phyloP scores from a whole-genome alignment of 202 grass and related monocot species.

The Schoenoplectus triqueter region DNA sequence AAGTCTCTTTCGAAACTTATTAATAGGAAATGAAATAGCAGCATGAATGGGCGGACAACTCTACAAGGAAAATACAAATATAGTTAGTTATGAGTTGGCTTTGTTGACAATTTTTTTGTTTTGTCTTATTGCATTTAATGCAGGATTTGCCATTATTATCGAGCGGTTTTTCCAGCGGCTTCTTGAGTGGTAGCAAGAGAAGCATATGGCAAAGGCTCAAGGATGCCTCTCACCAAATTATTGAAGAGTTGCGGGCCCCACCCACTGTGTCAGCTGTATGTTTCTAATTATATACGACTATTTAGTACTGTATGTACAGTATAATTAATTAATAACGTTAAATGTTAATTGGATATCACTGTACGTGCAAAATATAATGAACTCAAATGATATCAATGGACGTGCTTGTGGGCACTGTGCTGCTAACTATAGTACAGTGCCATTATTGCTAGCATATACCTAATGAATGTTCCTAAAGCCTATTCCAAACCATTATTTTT shows the following conservation, averaged over 20 bases:
- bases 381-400: neutral
- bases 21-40: neutral
- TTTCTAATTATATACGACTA: neutral
- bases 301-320: neutral
- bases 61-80: neutral
- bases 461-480: neutral
- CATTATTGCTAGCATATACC: neutral
- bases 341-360: neutral
- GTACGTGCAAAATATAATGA: neutral
- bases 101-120: neutral
- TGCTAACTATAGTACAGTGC: neutral
- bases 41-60: neutral
- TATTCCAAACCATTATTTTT: neutral
- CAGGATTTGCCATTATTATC: slow-evolving; percentile 48
- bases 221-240: slow-evolving; percentile 40
- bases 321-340: neutral
- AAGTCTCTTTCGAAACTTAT: slow-evolving; percentile 22
- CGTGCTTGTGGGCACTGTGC: no score
- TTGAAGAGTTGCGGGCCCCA: slow-evolving; percentile 62
- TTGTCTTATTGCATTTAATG: slow-evolving; percentile 15
- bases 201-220: slow-evolving; percentile 55
- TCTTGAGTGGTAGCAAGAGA: slow-evolving; percentile 7
- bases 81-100: slow-evolving; percentile 4
- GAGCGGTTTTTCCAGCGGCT: slow-evolving; percentile 8
- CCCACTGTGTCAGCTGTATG: slow-evolving; percentile 68